phyloP scores from a whole-genome alignment of 345 rosid species.

The Odontarrhena argentea region DNA sequence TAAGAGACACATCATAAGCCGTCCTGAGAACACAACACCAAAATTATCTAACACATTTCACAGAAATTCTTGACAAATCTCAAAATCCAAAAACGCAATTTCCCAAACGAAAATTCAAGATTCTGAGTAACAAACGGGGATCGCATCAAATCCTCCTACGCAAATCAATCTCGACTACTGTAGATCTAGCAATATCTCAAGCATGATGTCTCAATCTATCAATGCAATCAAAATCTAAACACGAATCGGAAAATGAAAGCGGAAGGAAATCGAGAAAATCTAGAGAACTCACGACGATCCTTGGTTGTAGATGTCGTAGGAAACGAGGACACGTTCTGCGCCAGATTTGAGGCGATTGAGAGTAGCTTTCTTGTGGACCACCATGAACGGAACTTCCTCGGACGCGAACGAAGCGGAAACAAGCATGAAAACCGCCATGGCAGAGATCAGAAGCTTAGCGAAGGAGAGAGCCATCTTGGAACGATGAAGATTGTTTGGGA shows the following conservation, averaged over 20 bases:
- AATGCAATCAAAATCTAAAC: conserved; percentile 21
- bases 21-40: conserved; percentile 51
- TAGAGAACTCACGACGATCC: conserved; percentile 76
- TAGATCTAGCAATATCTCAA: conserved; percentile 31
- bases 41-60: not conserved
- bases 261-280: not conserved
- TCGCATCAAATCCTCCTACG: conserved; percentile 18
- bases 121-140: not conserved
- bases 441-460: conserved; percentile 44
- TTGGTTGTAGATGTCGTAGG: conserved; percentile 87
- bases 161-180: not conserved
- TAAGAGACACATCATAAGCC: conserved; percentile 75
- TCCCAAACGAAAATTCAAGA: conserved; percentile 2
- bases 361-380: conserved; percentile 91
- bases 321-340: conserved; percentile 79
- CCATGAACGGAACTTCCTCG: conserved; percentile 83
- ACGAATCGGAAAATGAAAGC: conserved; percentile 25
- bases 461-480: conserved; percentile 32
- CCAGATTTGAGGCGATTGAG: conserved; percentile 82
- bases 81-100: not conserved
- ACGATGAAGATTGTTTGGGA: not conserved
- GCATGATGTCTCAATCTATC: not conserved
- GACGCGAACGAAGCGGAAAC: conserved; percentile 55
- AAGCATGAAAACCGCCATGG: conserved; percentile 47
- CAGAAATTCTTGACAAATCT: not conserved